Evolutionary conservation across 495 filamentous ascomycete genomes (phyloP).

Genomic region (Annulohypoxylon stygium): DNA sequence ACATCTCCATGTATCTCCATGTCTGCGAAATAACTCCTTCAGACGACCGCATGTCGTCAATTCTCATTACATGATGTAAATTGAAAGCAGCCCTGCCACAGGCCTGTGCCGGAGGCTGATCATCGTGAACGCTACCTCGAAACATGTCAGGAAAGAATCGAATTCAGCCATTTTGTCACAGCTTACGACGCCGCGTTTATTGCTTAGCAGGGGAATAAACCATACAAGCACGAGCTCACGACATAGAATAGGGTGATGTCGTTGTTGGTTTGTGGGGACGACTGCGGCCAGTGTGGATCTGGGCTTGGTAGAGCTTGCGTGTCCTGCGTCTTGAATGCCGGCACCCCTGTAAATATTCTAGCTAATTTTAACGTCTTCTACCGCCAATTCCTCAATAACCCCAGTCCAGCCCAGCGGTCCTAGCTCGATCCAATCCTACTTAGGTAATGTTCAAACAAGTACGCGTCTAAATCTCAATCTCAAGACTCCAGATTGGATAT

Average conservation of each 20-base stretch:
- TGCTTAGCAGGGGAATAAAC: constrained; percentile 11
- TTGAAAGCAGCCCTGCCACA: background rate
- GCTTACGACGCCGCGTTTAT: constrained; percentile 23
- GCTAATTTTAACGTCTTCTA: constrained; percentile 20
- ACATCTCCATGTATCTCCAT: background rate
- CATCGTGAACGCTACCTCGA: background rate
- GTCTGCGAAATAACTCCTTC: background rate
- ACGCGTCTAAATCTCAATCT: constrained; percentile 5
- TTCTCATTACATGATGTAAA: constrained; percentile 23
- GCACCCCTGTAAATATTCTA: constrained; percentile 11
- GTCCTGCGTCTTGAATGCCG: constrained; percentile 13
- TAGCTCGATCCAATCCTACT: background rate
- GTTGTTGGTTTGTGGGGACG: constrained; percentile 11
- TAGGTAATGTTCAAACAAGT: constrained; percentile 2
- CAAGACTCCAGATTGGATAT: constrained; percentile 1
- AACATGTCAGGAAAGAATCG: constrained; percentile 2
- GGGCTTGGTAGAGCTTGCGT: constrained; percentile 15
- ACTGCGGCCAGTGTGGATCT: constrained; percentile 14
- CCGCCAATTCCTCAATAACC: background rate
- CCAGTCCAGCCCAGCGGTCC: background rate
- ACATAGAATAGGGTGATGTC: constrained; percentile 7
- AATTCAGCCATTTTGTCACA: constrained; percentile 15
- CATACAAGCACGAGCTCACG: constrained; percentile 14
- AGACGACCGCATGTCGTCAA: constrained; percentile 1
- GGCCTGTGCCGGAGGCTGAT: constrained; percentile 1